A percentile compares a stretch with the other conserved stretches of the same genome.
phyloP scores from a whole-genome alignment of 176 grass and related monocot species.

The Musa beccarii region DNA sequence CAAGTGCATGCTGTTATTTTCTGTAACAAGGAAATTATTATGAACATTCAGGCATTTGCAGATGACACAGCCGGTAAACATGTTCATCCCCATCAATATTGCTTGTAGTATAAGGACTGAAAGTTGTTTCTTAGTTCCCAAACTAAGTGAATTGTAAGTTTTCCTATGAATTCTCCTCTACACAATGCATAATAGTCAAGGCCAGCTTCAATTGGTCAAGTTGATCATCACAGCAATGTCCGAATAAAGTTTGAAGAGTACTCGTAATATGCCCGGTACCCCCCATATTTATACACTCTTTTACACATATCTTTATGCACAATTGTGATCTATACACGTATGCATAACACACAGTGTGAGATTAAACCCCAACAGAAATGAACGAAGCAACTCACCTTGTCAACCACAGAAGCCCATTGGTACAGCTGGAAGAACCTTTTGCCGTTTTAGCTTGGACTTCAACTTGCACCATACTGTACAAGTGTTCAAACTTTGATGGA shows the following conservation, averaged over 20 bases:
- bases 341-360: background rate
- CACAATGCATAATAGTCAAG: background rate
- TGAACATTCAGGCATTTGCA: background rate
- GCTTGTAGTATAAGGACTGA: too few species aligned
- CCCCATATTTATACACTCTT: background rate
- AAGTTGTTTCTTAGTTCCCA: too few species aligned
- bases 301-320: background rate
- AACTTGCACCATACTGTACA: slow-evolving; percentile 84
- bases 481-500: slow-evolving; percentile 61
- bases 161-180: background rate
- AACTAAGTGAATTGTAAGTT: too few species aligned
- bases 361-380: background rate
- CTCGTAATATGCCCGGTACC: too few species aligned
- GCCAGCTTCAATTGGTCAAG: background rate
- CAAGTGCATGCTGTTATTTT: background rate
- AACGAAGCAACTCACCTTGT: slow-evolving; percentile 48
- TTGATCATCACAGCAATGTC: too few species aligned
- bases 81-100: too few species aligned
- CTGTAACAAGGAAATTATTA: background rate
- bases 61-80: too few species aligned
- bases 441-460: slow-evolving; percentile 83
- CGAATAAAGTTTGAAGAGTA: too few species aligned
- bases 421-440: slow-evolving; percentile 83
- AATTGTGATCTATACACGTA: background rate
- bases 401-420: slow-evolving; percentile 97